Percentiles rank a stretch among this genome's conserved stretches.
Evolutionary conservation across 805 yeast genomes (phyloP).

Genomic region (Ogataea nakhonphanomensis): DNA sequence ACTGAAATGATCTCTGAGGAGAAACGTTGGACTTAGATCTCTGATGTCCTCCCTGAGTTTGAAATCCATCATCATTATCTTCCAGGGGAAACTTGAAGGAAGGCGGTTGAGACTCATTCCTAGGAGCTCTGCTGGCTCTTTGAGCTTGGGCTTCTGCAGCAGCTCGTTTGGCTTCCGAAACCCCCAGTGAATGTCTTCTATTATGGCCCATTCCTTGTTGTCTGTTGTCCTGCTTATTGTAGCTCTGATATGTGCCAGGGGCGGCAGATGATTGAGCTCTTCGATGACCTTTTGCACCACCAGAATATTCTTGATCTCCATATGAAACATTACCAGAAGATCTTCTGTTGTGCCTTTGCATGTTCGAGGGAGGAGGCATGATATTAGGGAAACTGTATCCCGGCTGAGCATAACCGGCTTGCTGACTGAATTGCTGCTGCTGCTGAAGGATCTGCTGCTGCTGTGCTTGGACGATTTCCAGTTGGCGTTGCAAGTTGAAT

Average conservation of each 20-base stretch:
- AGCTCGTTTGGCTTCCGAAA: constrained; percentile 90
- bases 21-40: constrained; percentile 36
- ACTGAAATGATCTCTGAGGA: constrained; percentile 55
- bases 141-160: constrained; percentile 91
- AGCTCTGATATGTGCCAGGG: constrained; percentile 21
- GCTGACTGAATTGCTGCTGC: constrained; percentile 43
- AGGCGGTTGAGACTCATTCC: constrained; percentile 28
- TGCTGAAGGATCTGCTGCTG: constrained; percentile 83
- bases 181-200: constrained; percentile 88
- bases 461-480: constrained; percentile 88
- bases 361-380: constrained; percentile 29
- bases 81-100: constrained; percentile 56
- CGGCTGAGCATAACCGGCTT: constrained; percentile 19
- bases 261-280: constrained; percentile 42
- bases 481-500: constrained; percentile 82
- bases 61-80: constrained; percentile 15
- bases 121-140: constrained; percentile 40
- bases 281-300: constrained; percentile 37
- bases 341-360: constrained; percentile 32
- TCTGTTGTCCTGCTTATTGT: constrained; percentile 20
- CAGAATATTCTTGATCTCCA: constrained; percentile 14
- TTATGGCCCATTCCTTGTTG: constrained; percentile 62
- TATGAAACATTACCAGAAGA: constrained; percentile 25
- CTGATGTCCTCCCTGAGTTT: constrained; percentile 16
- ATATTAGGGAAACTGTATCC: constrained; percentile 25